A percentile compares a stretch with the other conserved stretches of the same genome.
Conservation (phyloP, 306 rosid genomes). For the Argentina anserina region DNA sequence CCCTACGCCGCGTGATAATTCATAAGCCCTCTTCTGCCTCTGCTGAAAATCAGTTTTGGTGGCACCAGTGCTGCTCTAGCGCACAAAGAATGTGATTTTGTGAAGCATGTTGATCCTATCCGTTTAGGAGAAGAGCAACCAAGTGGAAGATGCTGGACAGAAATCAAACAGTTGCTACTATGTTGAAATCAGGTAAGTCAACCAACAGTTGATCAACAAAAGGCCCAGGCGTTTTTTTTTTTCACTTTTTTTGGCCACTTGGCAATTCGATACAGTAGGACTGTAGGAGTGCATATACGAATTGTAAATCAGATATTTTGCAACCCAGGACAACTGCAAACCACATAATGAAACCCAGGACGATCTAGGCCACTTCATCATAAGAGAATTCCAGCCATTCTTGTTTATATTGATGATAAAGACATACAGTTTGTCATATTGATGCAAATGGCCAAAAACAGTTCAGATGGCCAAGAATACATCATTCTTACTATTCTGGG, state of each 20-base stretch:
- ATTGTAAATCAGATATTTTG: neutral
- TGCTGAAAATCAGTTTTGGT: conserved; percentile 19
- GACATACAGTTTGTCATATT: neutral
- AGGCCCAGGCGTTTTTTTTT: neutral
- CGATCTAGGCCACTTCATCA: neutral
- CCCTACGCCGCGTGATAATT: conserved; percentile 52
- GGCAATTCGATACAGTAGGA: conserved; percentile 8
- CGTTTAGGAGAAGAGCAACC: neutral
- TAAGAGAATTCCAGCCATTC: neutral
- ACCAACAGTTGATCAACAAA: neutral
- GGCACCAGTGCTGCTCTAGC: conserved; percentile 2
- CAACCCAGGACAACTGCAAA: neutral
- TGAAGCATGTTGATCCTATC: neutral
- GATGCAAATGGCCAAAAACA: neutral
- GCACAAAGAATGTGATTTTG: neutral
- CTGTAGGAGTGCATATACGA: conserved; percentile 3
- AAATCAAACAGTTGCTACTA: neutral
- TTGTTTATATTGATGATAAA: neutral
- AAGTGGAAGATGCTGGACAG: neutral
- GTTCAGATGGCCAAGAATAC: neutral
- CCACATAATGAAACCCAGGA: conserved; percentile 1
- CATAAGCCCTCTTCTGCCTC: conserved; percentile 20
- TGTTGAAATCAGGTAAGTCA: conserved; percentile 3
- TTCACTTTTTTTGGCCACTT: neutral
- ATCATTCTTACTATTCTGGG: neutral